These are phyloP conservation scores for Blepharisma undulans DNA, from an alignment of 169 alveolate genomes.

Conservation along the genomic window DNA sequence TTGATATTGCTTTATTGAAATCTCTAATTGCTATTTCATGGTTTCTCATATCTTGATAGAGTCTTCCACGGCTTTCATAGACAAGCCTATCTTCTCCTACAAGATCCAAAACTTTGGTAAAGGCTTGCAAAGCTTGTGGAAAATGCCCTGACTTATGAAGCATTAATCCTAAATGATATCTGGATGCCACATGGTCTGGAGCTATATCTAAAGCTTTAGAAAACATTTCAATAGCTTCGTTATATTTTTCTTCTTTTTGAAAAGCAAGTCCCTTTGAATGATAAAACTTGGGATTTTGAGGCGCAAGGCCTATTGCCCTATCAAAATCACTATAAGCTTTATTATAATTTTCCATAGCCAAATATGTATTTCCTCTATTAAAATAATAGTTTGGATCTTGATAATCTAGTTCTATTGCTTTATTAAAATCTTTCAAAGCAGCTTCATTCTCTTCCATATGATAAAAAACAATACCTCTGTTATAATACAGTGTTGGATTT, in stretches of 20 bases:
- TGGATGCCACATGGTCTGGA: slow-evolving; percentile 73
- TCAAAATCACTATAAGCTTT: slow-evolving; percentile 76
- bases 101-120: slow-evolving; percentile 60
- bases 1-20: slow-evolving; percentile 51
- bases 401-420: slow-evolving; percentile 68
- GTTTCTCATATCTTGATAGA: slow-evolving; percentile 77
- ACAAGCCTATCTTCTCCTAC: slow-evolving; percentile 60
- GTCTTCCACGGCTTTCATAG: slow-evolving; percentile 71
- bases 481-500: slow-evolving; percentile 63
- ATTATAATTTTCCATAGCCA: slow-evolving; percentile 45
- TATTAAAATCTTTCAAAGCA: slow-evolving; percentile 69
- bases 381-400: slow-evolving; percentile 70
- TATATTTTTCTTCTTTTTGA: slow-evolving; percentile 60
- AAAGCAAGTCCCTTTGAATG: slow-evolving; percentile 82
- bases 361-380: slow-evolving; percentile 77
- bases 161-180: slow-evolving; percentile 82
- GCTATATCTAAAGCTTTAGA: slow-evolving; percentile 66
- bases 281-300: slow-evolving; percentile 68
- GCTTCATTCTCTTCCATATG: slow-evolving; percentile 60
- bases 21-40: slow-evolving; percentile 74
- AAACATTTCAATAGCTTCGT: slow-evolving; percentile 73
- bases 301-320: slow-evolving; percentile 62
- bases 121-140: slow-evolving; percentile 71
- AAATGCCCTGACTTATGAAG: slow-evolving; percentile 66
- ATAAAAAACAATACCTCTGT: slow-evolving; percentile 73